Evolutionary conservation across 1,139 yeast genomes (phyloP).

Genomic region (Kluyveromyces marxianus): DNA sequence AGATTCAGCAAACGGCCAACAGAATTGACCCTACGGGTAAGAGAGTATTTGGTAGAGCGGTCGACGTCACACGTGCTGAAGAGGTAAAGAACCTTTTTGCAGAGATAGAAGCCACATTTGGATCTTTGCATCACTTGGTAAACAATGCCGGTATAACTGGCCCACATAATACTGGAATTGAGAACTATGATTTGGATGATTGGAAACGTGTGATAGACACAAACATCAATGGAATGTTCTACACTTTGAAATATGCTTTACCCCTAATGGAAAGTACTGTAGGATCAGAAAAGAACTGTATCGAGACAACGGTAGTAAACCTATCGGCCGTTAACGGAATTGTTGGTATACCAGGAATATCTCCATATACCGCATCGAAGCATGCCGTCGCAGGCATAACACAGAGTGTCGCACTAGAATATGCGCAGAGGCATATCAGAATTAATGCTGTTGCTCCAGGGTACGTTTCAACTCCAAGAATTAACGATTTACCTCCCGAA

Average conservation of each 20-base stretch:
- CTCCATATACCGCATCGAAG: slow-evolving; percentile 1
- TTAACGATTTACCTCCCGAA: not conserved
- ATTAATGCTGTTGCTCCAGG: slow-evolving; percentile 2
- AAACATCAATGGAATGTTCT: slow-evolving; percentile 2
- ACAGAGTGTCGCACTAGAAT: not conserved
- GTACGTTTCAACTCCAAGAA: slow-evolving; percentile 2
- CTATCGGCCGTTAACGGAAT: not conserved
- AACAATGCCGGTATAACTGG: not conserved
- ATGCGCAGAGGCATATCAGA: not conserved
- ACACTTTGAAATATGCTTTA: slow-evolving; percentile 1
- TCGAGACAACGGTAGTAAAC: not conserved
- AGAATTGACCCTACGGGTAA: not conserved
- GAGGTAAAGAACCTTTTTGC: not conserved
- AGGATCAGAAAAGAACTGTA: not conserved
- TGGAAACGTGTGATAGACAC: slow-evolving; percentile 1
- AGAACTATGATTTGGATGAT: not conserved
- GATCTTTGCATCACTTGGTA: not conserved
- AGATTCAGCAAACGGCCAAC: not conserved
- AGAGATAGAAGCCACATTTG: not conserved
- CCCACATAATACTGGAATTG: not conserved
- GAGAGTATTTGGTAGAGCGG: not conserved
- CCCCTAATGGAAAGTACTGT: not conserved
- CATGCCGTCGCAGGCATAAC: slow-evolving; percentile 2
- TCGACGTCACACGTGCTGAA: not conserved
- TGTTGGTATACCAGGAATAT: not conserved